Conservation (phyloP, 2,329 filamentous ascomycete species). For the Phyllosticta citribraziliensis region DNA sequence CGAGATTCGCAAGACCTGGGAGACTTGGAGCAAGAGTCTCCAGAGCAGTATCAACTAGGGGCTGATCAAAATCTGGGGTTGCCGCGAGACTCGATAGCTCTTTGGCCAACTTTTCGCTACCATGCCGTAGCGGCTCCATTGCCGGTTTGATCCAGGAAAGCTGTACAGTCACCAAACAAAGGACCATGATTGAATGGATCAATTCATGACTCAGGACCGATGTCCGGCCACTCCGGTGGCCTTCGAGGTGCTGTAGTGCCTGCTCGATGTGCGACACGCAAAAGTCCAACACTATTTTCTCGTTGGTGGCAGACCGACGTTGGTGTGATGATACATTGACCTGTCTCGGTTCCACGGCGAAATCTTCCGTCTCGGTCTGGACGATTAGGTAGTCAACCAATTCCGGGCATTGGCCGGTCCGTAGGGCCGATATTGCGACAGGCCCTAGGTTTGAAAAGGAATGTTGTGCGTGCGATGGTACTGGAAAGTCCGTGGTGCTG, state of each 20-base stretch:
- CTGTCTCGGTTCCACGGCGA: background rate
- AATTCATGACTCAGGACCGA: conserved; percentile 40
- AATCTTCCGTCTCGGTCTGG: background rate
- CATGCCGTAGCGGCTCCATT: conserved; percentile 15
- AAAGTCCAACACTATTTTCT: conserved; percentile 32
- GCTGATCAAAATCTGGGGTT: conserved; percentile 30
- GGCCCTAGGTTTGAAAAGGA: conserved; percentile 29
- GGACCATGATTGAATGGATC: conserved; percentile 39
- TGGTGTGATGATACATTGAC: background rate
- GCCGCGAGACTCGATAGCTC: conserved; percentile 26
- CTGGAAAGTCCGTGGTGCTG: conserved; percentile 52
- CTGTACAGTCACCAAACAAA: conserved; percentile 33
- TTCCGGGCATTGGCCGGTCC: conserved; percentile 28
- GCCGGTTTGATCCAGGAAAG: conserved; percentile 6
- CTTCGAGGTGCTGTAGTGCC: conserved; percentile 35
- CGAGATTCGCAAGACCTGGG: conserved; percentile 18
- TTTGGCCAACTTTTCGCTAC: conserved; percentile 18
- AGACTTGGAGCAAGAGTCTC: conserved; percentile 25
- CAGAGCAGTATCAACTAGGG: conserved; percentile 35
- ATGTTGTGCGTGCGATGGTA: conserved; percentile 15
- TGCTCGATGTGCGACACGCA: conserved; percentile 36
- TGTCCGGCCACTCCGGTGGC: conserved; percentile 31
- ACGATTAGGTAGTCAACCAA: conserved; percentile 43
- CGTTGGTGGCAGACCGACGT: background rate
- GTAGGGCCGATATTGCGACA: conserved; percentile 36